Conservation (phyloP, 495 filamentous ascomycete genomes). For the Penicillium silybi region DNA sequence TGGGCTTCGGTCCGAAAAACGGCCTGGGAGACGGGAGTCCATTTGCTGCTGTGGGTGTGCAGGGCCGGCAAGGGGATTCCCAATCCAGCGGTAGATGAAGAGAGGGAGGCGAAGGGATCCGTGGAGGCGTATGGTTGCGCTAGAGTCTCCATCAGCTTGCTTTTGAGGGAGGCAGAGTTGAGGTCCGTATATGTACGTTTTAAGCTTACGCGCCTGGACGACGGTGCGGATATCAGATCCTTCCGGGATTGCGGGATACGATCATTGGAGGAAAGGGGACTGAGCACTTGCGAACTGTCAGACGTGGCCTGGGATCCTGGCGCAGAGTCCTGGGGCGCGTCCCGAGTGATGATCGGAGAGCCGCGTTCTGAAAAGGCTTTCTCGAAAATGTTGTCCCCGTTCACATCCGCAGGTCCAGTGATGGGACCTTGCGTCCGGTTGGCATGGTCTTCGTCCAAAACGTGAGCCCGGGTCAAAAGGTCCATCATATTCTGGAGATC, state of each 20-base stretch:
- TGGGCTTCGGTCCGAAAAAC: conserved; percentile 91
- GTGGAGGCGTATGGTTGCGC: conserved; percentile 71
- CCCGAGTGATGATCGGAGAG: conserved; percentile 17
- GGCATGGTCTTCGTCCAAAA: conserved; percentile 56
- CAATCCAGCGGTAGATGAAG: conserved; percentile 31
- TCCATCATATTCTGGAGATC: conserved; percentile 92
- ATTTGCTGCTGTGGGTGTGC: conserved; percentile 84
- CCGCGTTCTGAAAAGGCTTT: conserved; percentile 58
- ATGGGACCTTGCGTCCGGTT: conserved; percentile 55
- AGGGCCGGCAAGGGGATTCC: conserved; percentile 49
- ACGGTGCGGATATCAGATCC: conserved; percentile 33
- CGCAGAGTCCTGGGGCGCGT: conserved; percentile 12
- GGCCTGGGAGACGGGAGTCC: conserved; percentile 86
- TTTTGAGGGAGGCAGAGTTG: conserved; percentile 63
- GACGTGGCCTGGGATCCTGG: conserved; percentile 17
- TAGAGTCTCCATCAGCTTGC: conserved; percentile 82
- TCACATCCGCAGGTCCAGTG: conserved; percentile 69
- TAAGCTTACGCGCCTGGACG: conserved; percentile 64
- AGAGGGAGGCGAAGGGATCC: conserved; percentile 46
- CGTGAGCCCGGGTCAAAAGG: conserved; percentile 70
- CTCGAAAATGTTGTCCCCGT: conserved; percentile 75
- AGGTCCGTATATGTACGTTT: conserved; percentile 88
- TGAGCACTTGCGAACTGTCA: conserved; percentile 26
- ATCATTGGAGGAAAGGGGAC: conserved; percentile 27
- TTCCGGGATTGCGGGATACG: conserved; percentile 30